Conservation (phyloP, 139 green algal genomes). For the Trebouxia sp. region DNA sequence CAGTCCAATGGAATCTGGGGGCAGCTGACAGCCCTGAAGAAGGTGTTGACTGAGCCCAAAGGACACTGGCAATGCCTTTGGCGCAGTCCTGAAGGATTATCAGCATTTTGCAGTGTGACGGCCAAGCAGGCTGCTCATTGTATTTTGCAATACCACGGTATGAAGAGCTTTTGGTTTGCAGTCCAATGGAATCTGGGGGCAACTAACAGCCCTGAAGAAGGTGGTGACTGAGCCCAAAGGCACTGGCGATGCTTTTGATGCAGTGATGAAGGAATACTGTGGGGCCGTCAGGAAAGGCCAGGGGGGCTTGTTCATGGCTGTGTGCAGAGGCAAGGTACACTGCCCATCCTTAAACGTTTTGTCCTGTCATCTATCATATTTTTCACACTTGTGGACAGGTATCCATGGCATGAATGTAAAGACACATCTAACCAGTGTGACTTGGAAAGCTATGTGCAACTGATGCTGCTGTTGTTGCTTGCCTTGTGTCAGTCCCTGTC, state of each 20-base stretch:
- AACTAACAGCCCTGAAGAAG: constrained; percentile 68
- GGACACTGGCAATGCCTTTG: constrained; percentile 42
- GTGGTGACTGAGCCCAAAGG: constrained; percentile 77
- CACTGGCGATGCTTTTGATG: constrained; percentile 71
- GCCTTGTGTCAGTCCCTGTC: too few species aligned
- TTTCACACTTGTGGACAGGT: too few species aligned
- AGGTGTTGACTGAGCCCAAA: constrained; percentile 75
- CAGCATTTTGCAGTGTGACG: background rate
- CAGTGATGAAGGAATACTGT: constrained; percentile 76
- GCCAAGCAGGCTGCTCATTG: background rate
- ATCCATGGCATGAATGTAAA: too few species aligned
- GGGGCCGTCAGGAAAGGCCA: constrained; percentile 51
- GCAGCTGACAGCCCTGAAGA: constrained; percentile 67
- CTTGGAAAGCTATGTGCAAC: too few species aligned
- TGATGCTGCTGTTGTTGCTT: too few species aligned
- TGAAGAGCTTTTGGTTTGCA: constrained; percentile 37
- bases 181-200: constrained; percentile 62
- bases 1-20: constrained; percentile 71
- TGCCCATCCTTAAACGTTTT: too few species aligned
- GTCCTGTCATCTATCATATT: too few species aligned
- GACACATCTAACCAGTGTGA: too few species aligned
- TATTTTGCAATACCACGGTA: background rate
- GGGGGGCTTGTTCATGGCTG: constrained; percentile 86
- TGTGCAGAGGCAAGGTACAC: constrained; percentile 92
- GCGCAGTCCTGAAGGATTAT: background rate